A percentile compares a stretch with the other conserved stretches of the same genome.
phyloP scores from a whole-genome alignment of 2,329 filamentous ascomycete species.

The Polytolypa hystricis region DNA sequence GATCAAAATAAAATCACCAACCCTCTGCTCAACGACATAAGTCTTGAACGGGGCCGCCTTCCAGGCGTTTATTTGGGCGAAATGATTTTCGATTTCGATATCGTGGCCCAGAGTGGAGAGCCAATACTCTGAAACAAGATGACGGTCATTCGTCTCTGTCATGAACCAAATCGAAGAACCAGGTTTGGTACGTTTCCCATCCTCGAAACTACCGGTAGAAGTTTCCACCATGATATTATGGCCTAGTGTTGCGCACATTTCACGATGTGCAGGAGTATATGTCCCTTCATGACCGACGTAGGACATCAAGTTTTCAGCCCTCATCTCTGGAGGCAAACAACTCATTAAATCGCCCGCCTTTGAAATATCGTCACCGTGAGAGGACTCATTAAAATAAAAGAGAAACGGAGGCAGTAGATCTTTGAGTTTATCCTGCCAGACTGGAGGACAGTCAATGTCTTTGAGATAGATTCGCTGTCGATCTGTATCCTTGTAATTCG shows the following conservation, averaged over 20 bases:
- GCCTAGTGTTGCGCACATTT: constrained; percentile 93
- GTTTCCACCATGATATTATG: constrained; percentile 98
- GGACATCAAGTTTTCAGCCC: constrained; percentile 94
- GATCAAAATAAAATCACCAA: constrained; percentile 86
- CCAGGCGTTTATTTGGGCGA: constrained; percentile 91
- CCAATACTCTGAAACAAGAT: constrained; percentile 87
- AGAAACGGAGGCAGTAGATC: constrained; percentile 69
- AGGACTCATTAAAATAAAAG: constrained; percentile 81
- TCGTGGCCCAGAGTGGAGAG: constrained; percentile 87
- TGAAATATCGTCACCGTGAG: constrained; percentile 46
- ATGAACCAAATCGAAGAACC: constrained; percentile 98
- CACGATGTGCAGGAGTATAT: constrained; percentile 85
- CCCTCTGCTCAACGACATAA: constrained; percentile 81
- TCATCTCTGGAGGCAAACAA: constrained; percentile 73
- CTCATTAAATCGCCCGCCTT: constrained; percentile 86
- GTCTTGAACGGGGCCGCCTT: constrained; percentile 88
- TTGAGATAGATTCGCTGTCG: constrained; percentile 88
- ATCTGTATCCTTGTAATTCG: constrained; percentile 66
- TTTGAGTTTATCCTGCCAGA: constrained; percentile 73
- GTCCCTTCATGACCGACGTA: constrained; percentile 97
- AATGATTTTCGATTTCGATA: constrained; percentile 93
- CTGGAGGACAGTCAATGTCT: constrained; percentile 84
- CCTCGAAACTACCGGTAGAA: constrained; percentile 51
- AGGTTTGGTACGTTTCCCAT: constrained; percentile 59
- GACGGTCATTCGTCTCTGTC: constrained; percentile 89